Evolutionary conservation across 306 rosid genomes (phyloP).

Genomic region (Dalbergia cochinchinensis): DNA sequence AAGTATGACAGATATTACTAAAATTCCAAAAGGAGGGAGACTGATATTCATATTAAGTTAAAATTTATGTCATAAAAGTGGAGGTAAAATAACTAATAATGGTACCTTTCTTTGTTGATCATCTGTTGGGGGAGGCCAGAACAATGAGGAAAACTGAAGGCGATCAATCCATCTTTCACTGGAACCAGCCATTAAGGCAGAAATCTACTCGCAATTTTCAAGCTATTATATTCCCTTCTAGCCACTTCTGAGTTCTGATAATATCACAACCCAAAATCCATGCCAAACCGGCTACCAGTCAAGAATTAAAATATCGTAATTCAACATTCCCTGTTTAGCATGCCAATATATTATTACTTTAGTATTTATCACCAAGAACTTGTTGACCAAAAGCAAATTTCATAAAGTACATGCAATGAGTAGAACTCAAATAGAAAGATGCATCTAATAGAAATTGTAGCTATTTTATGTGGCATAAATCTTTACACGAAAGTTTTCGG

Average conservation of each 20-base stretch:
- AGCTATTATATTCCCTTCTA: background rate
- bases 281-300: slow-evolving; percentile 62
- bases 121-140: slow-evolving; percentile 80
- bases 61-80: background rate
- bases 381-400: slow-evolving; percentile 23
- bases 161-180: slow-evolving; percentile 67
- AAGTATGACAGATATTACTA: background rate
- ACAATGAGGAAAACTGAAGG: slow-evolving; percentile 71
- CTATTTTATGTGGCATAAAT: background rate
- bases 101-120: slow-evolving; percentile 69
- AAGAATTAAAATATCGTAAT: slow-evolving; percentile 65
- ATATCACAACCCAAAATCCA: slow-evolving; percentile 41
- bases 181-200: slow-evolving; percentile 33
- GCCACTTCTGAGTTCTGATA: slow-evolving; percentile 34
- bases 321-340: slow-evolving; percentile 60
- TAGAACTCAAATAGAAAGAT: background rate
- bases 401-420: background rate
- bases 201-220: slow-evolving; percentile 3
- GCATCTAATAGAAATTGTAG: slow-evolving; percentile 26
- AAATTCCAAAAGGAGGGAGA: background rate
- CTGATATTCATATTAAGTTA: background rate
- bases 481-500: background rate
- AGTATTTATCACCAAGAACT: background rate
- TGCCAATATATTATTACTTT: slow-evolving; percentile 35
- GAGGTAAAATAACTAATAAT: background rate